Evolutionary conservation across 73 alveolate species (phyloP), one percentile per base, ranked within the genome.

Genomic region (Durusdinium trenchii): DNA sequence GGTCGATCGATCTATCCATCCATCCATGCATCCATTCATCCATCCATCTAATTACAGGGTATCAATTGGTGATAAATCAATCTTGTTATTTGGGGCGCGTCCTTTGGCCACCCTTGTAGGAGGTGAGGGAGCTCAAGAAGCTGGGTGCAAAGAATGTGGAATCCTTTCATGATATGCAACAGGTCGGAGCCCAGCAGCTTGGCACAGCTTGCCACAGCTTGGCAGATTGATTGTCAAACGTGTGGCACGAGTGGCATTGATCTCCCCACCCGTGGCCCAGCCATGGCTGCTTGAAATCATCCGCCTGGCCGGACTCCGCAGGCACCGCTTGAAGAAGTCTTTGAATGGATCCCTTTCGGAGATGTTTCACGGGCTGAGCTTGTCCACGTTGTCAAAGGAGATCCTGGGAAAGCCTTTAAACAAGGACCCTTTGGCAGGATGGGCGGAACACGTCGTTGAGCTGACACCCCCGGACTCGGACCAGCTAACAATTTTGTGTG

Each of bases 371-470:
- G 32, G 26, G 36, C n/a, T 87, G 71, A 47, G 95, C 47, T 64
- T 87, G 48, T 87, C 95, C 50, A 20, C 67, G 23, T 48, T 87
- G 64, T 69, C 95, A 28, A 84, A 87, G 57, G 95, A 61, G 67
- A 50, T 87, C 67, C 47, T 87, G 95, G 95, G 95, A 45, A 87
- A 87, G 78, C 95, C 95, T 38, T 71, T 87, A 64, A 87, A 87
- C 95, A 87, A 87, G 95, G 95, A 75, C 95, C 12, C n/a, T n/a
- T n/a, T n/a, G n/a, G n/a, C n/a, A n/a, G n/a, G n/a, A n/a, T n/a
- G n/a, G n/a, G n/a, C n/a, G n/a, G n/a, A n/a, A n/a, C n/a, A n/a
- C n/a, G n/a, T n/a, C n/a, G n/a, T n/a, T n/a, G n/a, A n/a, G n/a
- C n/a, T n/a, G n/a, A n/a, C n/a, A n/a, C n/a, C n/a, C n/a, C n/a